Evolutionary conservation across 179 eudicot species (phyloP).

Genomic region (Dionaea muscipula): DNA sequence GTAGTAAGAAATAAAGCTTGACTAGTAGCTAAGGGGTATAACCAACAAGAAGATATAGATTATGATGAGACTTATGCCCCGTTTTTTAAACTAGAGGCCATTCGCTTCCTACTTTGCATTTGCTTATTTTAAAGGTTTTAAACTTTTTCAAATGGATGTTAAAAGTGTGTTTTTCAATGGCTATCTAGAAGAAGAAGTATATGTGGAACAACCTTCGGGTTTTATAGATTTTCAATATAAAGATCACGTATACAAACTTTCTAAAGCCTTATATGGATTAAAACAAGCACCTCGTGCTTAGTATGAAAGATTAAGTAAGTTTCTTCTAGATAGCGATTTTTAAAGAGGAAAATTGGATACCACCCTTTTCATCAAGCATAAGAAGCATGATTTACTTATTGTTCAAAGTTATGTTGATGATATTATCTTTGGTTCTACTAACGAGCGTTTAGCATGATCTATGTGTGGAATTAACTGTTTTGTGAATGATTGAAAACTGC

Average conservation of each 20-base stretch:
- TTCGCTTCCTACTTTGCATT: not conserved
- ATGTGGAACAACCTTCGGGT: not conserved
- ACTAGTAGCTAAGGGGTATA: slow-evolving; percentile 8
- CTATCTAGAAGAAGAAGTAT: not conserved
- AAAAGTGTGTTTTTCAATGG: not conserved
- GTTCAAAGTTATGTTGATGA: slow-evolving; percentile 5
- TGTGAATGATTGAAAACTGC: too few relatives aligned
- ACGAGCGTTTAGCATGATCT: too few relatives aligned
- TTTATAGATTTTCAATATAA: not conserved
- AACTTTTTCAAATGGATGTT: slow-evolving; percentile 4
- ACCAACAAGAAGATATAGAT: slow-evolving; percentile 5
- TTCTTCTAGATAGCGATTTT: not conserved
- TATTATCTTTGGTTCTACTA: slow-evolving; percentile 7
- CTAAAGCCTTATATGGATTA: not conserved
- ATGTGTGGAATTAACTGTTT: too few relatives aligned
- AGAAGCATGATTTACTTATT: not conserved
- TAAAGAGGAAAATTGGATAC: too few relatives aligned
- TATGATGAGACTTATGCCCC: slow-evolving; percentile 4
- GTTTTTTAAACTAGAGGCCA: not conserved
- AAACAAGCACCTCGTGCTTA: slow-evolving; percentile 14
- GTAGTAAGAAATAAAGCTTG: slow-evolving; percentile 8
- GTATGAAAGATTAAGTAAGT: slow-evolving; percentile 1
- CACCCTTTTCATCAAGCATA: too few relatives aligned
- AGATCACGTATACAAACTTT: slow-evolving; percentile 1
- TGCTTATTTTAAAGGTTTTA: not conserved